Evolutionary conservation across 345 rosid species (phyloP), one percentile per base, ranked within the genome.

Genomic region (Aegle marmelos): DNA sequence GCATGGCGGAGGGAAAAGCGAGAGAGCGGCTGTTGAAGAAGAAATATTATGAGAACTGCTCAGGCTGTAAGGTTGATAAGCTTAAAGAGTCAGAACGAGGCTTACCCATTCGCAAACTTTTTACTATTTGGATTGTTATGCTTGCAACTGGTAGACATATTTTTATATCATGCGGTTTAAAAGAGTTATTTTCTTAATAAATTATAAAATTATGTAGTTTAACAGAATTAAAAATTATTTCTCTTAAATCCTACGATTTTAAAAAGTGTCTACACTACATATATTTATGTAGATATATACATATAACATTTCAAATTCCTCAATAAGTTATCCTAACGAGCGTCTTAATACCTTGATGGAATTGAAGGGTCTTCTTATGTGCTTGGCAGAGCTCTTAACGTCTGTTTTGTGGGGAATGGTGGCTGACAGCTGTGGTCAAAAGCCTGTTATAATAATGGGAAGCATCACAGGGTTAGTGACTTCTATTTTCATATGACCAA

Each of bases 351-450:
- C 60, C 62, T 74, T 85, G 50, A 11, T 45, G 50, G 13, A 11
- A 45, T 11, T 45, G 76, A 75, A 95, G 99, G 99, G 37, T 91
- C 94, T 75, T 82, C 99, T 19, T 92, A 86, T 74, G 93, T 95
- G 99, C 83, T 91, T 66, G 99, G 97, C 5, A 78, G 99, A 89
- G 93, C 97, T 54, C 76, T 90, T 90, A 78, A 95, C 99, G 53
- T 95, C 99, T 33, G 90, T 91, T 17, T 16, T 86, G 17, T 93
- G 99, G 97, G 98, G 98, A 63, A 8, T 93, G 7, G 81, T 91
- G 57, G 91, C 99, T 22, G 99, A 93, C 85, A 97, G 91, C 74
- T 90, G 88, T 74, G 99, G 99, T 75, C 88, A 98, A 83, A 95
- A 88, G 81, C 99, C 98, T 34, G 91, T 92, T 2, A 91, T 93